Evolutionary conservation across 2,329 filamentous ascomycete species (phyloP), one percentile per base, ranked within the genome.

Genomic region (Talaromyces islandicus): DNA sequence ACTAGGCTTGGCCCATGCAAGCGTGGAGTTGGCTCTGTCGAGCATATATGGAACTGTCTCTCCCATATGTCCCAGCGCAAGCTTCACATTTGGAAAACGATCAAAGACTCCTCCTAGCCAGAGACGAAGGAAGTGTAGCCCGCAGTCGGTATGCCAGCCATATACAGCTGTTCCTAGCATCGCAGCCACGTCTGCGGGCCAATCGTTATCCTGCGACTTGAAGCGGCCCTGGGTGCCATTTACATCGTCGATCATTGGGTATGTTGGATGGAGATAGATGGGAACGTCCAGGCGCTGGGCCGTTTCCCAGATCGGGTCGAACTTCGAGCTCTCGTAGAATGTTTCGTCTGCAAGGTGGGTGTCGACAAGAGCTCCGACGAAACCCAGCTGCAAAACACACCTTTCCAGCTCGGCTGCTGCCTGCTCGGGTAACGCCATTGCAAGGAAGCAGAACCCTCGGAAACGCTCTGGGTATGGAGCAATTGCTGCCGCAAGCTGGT

Each of bases 41-140:
- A 86, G 69, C 70, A 82, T 78, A 57, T 81, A 85, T 0, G 84
- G 83, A 0, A 86, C 64, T 75, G 81, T 73, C 71, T 80, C 79
- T 27, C 80, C 76, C 73, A 82, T 77, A 69, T 85, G 81, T 0
- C 81, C 81, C 32, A 84, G 68, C 3, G 86, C 72, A 53, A 87
- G 73, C 65, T 85, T 85, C 9, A 87, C 67, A 21, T 67, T 71
- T 0, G 83, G 83, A 50, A 79, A 81, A 4, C 75, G 71, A 67
- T 86, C 84, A 62, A 87, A 87, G 1, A 85, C 65, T 1, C 83
- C 82, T 0, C 75, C 71, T 1, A 80, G 78, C 64, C 77, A 85
- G 1, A 87, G 74, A 12, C 65, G 63, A 7, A 78, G 63, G 2
- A 77, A 62, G 58, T 75, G 74, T 12, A 71, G 62, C 0, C 66